Evolutionary conservation across 345 rosid species (phyloP).

Genomic region (Pugionium cornutum): DNA sequence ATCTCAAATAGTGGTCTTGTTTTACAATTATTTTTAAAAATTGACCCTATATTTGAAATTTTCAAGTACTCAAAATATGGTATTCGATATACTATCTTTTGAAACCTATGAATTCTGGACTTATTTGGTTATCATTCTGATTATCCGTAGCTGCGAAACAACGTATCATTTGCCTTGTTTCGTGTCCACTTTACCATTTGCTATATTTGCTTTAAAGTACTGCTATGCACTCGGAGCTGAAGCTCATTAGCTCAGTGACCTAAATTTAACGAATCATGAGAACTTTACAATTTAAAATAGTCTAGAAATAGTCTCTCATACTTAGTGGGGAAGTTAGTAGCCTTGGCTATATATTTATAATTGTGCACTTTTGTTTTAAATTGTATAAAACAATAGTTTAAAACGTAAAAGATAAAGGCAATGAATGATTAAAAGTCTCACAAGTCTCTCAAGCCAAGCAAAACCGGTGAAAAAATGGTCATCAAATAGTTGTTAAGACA

Average conservation of each 20-base stretch:
- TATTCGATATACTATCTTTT: too few species aligned
- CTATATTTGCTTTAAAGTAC: neutral
- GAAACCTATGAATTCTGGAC: too few species aligned
- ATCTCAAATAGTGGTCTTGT: too few species aligned
- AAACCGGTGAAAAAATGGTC: constrained; percentile 18
- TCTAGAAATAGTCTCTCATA: constrained; percentile 17
- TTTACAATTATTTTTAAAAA: too few species aligned
- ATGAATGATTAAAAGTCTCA: constrained; percentile 35
- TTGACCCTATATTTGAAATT: too few species aligned
- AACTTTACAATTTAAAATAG: neutral
- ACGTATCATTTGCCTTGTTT: neutral
- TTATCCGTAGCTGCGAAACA: too few species aligned
- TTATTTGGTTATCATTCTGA: too few species aligned
- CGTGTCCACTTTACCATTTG: neutral
- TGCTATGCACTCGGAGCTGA: neutral
- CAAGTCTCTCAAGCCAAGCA: constrained; percentile 36
- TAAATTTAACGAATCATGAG: neutral
- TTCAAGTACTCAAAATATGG: too few species aligned
- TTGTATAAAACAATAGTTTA: constrained; percentile 12
- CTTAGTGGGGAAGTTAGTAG: constrained; percentile 44
- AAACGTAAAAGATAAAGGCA: constrained; percentile 33
- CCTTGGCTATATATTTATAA: constrained; percentile 17
- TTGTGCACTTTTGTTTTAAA: constrained; percentile 19
- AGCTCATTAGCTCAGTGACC: neutral
- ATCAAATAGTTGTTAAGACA: constrained; percentile 10